Conservation (phyloP, 2,329 filamentous ascomycete species). For the Pseudopithomyces chartarum region DNA sequence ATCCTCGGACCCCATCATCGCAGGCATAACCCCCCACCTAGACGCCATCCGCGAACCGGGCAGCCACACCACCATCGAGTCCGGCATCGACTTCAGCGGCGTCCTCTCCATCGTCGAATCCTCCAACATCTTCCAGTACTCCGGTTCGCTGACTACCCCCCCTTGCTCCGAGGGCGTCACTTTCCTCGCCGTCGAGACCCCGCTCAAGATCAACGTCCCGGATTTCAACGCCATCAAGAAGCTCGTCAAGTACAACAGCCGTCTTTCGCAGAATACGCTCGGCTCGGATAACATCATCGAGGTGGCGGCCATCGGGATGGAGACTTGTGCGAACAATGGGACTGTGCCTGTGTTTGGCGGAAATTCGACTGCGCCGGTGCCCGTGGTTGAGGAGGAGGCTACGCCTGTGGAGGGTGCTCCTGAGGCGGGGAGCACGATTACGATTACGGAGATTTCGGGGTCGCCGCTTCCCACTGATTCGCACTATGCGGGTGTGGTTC, state of each 20-base stretch:
- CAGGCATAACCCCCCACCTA: slow-evolving; percentile 39
- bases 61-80: slow-evolving; percentile 32
- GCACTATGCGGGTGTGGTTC: slow-evolving; percentile 4
- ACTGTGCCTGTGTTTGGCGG: neutral
- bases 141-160: slow-evolving; percentile 66
- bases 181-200: slow-evolving; percentile 58
- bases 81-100: slow-evolving; percentile 51
- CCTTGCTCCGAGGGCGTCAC: slow-evolving; percentile 63
- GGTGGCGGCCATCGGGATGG: neutral
- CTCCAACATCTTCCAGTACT: slow-evolving; percentile 56
- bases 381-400: neutral
- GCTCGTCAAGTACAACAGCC: slow-evolving; percentile 60
- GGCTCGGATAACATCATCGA: slow-evolving; percentile 50
- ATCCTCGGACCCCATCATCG: slow-evolving; percentile 36
- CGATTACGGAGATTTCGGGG: slow-evolving; percentile 5
- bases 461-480: neutral
- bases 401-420: neutral
- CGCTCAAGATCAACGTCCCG: slow-evolving; percentile 53
- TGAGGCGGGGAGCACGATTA: neutral
- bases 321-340: neutral
- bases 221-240: slow-evolving; percentile 59
- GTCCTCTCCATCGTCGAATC: slow-evolving; percentile 46
- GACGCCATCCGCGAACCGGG: slow-evolving; percentile 49
- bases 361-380: neutral
- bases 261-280: slow-evolving; percentile 59